Evolutionary conservation across 2,329 filamentous ascomycete species (phyloP).

Genomic region (Fusarium transvaalense): DNA sequence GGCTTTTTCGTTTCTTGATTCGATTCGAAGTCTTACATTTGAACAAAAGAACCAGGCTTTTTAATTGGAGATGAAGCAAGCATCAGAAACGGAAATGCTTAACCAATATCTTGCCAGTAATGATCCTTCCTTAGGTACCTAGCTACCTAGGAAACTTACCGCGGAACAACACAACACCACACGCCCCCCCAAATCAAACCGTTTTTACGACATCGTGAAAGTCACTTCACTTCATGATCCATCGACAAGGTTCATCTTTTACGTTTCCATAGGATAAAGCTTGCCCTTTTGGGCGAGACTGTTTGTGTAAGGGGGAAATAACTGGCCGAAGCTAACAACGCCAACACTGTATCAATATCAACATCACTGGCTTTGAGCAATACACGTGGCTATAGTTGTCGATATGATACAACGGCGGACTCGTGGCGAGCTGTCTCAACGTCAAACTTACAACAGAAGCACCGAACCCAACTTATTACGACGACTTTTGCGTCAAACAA

Average conservation of each 20-base stretch:
- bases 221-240: conserved; percentile 17
- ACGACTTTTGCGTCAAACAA: conserved; percentile 14
- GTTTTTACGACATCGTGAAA: conserved; percentile 31
- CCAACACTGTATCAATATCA: conserved; percentile 2
- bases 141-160: too few species aligned
- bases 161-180: not conserved
- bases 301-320: not conserved
- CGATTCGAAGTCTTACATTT: conserved; percentile 24
- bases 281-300: conserved; percentile 4
- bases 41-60: conserved; percentile 29
- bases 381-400: conserved; percentile 8
- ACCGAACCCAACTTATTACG: not conserved
- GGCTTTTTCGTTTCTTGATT: conserved; percentile 26
- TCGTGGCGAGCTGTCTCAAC: not conserved
- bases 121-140: too few species aligned
- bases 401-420: not conserved
- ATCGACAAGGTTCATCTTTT: conserved; percentile 21
- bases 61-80: conserved; percentile 23
- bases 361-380: conserved; percentile 11
- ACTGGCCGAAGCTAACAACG: conserved; percentile 1
- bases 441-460: not conserved
- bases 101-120: too few species aligned
- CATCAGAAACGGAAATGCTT: conserved; percentile 20
- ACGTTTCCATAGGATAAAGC: conserved; percentile 20
- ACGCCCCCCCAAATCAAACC: conserved; percentile 11